Conservation (phyloP, 805 yeast species). For the Candida nitratophila region DNA sequence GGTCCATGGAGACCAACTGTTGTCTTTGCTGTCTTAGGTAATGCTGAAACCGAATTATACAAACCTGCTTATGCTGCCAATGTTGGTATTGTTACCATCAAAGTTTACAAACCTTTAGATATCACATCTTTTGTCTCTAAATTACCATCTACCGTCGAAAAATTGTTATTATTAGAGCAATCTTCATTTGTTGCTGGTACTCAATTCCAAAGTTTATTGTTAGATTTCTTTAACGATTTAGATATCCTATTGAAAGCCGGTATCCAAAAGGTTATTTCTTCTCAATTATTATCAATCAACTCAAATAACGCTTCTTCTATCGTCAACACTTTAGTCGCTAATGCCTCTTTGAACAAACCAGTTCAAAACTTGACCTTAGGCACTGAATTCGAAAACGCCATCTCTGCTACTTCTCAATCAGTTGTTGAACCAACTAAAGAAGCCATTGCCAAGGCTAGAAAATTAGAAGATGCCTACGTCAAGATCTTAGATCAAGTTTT, state of each 20-base stretch:
- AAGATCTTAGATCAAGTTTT: slow-evolving; percentile 69
- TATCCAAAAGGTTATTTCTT: slow-evolving; percentile 50
- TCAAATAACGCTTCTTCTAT: slow-evolving; percentile 33
- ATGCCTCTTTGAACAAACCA: slow-evolving; percentile 47
- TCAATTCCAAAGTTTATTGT: slow-evolving; percentile 39
- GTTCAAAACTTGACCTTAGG: slow-evolving; percentile 62
- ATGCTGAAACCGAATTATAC: slow-evolving; percentile 37
- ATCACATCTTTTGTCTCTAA: slow-evolving; percentile 39
- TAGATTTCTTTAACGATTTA: slow-evolving; percentile 66
- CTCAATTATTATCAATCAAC: slow-evolving; percentile 41
- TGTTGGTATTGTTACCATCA: slow-evolving; percentile 47
- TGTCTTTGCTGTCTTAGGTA: slow-evolving; percentile 60
- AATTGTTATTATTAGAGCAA: slow-evolving; percentile 64
- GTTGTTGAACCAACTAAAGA: slow-evolving; percentile 15
- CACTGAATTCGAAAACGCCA: slow-evolving; percentile 15
- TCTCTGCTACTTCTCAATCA: not conserved
- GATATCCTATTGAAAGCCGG: slow-evolving; percentile 36
- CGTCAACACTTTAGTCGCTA: slow-evolving; percentile 41
- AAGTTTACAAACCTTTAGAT: slow-evolving; percentile 70
- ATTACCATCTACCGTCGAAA: slow-evolving; percentile 48
- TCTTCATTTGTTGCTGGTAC: slow-evolving; percentile 28
- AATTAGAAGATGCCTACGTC: slow-evolving; percentile 68
- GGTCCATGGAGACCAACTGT: slow-evolving; percentile 35
- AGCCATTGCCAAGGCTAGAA: slow-evolving; percentile 40
- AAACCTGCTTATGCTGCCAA: slow-evolving; percentile 29